Conservation (phyloP, 805 yeast genomes). For the Geotrichum ghanense region DNA sequence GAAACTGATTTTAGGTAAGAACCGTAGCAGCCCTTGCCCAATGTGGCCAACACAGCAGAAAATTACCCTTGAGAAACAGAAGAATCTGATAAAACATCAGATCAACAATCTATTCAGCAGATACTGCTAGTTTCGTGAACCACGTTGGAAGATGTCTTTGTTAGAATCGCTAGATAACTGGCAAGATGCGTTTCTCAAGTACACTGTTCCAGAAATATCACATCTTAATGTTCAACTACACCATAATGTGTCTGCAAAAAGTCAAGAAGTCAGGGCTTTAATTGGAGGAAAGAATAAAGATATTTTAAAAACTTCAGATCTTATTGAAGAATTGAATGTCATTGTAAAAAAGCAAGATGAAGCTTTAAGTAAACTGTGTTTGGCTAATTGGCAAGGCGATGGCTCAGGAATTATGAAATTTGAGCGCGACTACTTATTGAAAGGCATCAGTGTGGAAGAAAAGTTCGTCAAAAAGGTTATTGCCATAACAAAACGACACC, state of each 20-base stretch:
- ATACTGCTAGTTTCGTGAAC: too few relatives aligned
- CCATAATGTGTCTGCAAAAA: conserved; percentile 11
- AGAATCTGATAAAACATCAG: too few relatives aligned
- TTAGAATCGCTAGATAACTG: conserved; percentile 5
- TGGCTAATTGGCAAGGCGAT: conserved; percentile 9
- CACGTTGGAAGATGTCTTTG: background rate
- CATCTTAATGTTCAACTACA: conserved; percentile 6
- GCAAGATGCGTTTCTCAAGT: conserved; percentile 13
- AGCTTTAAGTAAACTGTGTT: conserved; percentile 7
- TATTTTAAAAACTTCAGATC: conserved; percentile 16
- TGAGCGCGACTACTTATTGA: background rate
- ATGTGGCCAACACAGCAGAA: background rate
- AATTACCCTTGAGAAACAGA: background rate
- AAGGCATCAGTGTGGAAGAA: background rate
- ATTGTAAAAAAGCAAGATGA: conserved; percentile 7
- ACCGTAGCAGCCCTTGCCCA: background rate
- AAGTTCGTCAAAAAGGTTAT: background rate
- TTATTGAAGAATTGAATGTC: conserved; percentile 12
- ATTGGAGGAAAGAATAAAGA: conserved; percentile 16
- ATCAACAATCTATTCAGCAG: too few relatives aligned
- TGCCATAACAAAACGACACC: background rate
- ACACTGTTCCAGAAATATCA: conserved; percentile 12
- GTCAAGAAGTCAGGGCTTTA: conserved; percentile 13
- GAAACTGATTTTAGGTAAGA: too few relatives aligned
- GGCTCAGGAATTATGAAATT: conserved; percentile 4